These are phyloP conservation scores for Globisporangium spiculum DNA, from an alignment of 352 stramenopile species.

Conservation along the genomic window DNA sequence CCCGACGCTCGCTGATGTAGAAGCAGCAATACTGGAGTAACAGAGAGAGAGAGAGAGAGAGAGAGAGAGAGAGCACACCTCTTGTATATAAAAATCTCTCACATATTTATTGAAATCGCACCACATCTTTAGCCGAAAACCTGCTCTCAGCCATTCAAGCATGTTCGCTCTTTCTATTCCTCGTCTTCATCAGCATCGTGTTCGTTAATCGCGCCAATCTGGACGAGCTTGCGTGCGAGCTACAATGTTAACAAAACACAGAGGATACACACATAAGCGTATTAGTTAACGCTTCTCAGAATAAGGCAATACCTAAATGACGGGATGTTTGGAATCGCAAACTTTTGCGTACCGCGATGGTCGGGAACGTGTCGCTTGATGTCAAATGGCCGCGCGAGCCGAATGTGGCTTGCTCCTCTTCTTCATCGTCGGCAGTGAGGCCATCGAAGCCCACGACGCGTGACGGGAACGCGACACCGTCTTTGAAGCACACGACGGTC, in stretches of 20 bases:
- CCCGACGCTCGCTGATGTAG: conserved; percentile 2
- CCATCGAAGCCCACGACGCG: conserved; percentile 92
- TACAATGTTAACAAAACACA: conserved; percentile 19
- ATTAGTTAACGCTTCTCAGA: neutral
- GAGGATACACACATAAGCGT: neutral
- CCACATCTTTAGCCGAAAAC: neutral
- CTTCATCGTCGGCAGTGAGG: conserved; percentile 78
- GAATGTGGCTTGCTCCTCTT: conserved; percentile 36
- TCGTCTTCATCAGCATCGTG: conserved; percentile 39
- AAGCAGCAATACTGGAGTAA: neutral
- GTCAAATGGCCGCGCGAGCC: conserved; percentile 37
- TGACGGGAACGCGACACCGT: conserved; percentile 90
- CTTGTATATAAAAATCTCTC: conserved; percentile 2
- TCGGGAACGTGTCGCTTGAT: conserved; percentile 59
- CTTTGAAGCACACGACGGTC: conserved; percentile 90
- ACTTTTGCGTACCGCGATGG: conserved; percentile 37
- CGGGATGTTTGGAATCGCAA: neutral
- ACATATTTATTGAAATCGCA: conserved; percentile 14
- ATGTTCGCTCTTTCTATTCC: conserved; percentile 7
- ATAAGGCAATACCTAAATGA: neutral
- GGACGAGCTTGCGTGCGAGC: conserved; percentile 55
- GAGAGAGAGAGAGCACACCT: neutral
- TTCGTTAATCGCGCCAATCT: conserved; percentile 56
- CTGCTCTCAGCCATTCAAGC: neutral
- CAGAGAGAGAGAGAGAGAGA: too few relatives aligned